These are phyloP conservation scores for Penicillium flavigenum DNA, from an alignment of 495 filamentous ascomycete species.

Conservation along the genomic window DNA sequence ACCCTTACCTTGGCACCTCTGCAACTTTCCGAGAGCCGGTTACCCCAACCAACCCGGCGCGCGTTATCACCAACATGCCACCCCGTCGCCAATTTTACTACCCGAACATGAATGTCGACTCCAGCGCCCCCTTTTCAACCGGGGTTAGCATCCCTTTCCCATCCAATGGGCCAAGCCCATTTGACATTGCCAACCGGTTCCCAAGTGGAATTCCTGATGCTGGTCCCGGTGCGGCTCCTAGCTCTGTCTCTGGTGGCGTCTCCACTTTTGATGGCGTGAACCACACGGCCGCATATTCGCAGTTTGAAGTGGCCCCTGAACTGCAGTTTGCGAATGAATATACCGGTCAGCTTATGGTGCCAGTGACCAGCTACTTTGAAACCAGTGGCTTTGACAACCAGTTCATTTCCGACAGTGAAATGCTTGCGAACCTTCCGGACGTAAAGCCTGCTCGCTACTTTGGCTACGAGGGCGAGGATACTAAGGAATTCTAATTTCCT, in stretches of 20 bases:
- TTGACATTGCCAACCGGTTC: not conserved
- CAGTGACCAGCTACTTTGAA: not conserved
- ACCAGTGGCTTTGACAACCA: not conserved
- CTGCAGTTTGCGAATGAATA: not conserved
- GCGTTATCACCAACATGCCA: not conserved
- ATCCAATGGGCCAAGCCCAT: not conserved
- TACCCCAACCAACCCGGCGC: not conserved
- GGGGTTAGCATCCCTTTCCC: not conserved
- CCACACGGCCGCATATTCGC: not conserved
- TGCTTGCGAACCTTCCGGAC: not conserved
- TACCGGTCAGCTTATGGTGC: too few species aligned
- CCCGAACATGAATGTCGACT: not conserved
- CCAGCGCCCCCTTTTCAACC: not conserved
- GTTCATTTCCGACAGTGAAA: not conserved
- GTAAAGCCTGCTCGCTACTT: not conserved
- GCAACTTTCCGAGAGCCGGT: not conserved
- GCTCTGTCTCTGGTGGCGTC: too few species aligned
- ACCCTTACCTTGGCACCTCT: not conserved
- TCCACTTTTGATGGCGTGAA: too few species aligned
- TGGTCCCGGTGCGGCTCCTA: not conserved
- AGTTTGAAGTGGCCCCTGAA: not conserved
- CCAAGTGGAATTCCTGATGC: not conserved
- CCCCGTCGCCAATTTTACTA: not conserved
- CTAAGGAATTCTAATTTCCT: not conserved
- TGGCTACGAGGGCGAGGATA: not conserved